Base-by-base conservation (phyloP, 345 rosid genomes). In the Euclidium syriacum region DNA sequence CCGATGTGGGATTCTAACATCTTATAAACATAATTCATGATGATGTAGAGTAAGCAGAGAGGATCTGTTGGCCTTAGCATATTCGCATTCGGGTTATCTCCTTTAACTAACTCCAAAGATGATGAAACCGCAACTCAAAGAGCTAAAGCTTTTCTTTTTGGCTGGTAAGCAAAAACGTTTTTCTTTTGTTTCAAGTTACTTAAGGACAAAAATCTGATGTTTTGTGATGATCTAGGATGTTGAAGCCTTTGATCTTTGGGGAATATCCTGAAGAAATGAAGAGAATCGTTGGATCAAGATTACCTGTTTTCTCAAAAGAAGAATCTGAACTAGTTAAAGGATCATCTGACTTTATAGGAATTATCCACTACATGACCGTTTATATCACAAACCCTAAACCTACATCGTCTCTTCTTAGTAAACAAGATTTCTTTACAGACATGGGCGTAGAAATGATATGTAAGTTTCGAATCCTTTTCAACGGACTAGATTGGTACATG, bases 221-320 rank as follows among this genome's bases (percentile, higher is more conserved):
- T 23, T 16, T 48, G 23, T 30, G 7, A 20, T 17, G 19, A 24
- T 27, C 1, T 10, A 91, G 95, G 95, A 52, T 81, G 53, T 41
- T 74, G 18, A 58, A 84, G 68, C 95, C 96, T 3, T 60, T 88
- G 76, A 65, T 81, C n/a, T 80, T 62, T 65, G 95, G 98, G 7
- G 92, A 91, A 38, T 88, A 88, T 66, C 96, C 98, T 0, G 67
- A 73, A 29, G 62, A 22, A 51, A 83, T 88, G 95, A 86, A 83
- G 73, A 73, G 69, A 58, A 78, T 24, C 32, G 76, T 65, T 10
- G 92, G 87, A 24, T 67, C 87, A 4, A 91, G 95, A 54, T 68
- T 91, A 54, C 95, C 95, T 1, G 51, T 57, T 56, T 86, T 88
- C 77, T 73, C 85, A 2, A 3, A 43, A 19, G 18, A 49, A 8